Percentiles rank a stretch among this genome's conserved stretches.
These are phyloP conservation scores for Conringia planisiliqua DNA, from an alignment of 345 rosid genomes.

Conservation along the genomic window DNA sequence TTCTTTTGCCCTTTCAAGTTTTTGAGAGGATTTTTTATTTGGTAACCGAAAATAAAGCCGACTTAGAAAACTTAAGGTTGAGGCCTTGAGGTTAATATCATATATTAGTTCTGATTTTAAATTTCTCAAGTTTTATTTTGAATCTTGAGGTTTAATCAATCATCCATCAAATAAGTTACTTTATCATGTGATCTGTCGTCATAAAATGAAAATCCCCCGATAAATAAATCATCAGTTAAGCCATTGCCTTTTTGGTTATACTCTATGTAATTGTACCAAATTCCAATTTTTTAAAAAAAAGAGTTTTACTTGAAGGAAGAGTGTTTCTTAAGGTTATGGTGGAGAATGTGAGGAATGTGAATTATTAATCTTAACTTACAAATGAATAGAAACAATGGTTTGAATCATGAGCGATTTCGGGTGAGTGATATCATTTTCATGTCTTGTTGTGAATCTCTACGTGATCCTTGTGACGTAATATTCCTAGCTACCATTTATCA, in stretches of 20 bases:
- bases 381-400: conserved; percentile 22
- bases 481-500: background rate
- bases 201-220: too few species aligned
- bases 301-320: background rate
- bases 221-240: too few species aligned
- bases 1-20: conserved; percentile 31
- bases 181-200: background rate
- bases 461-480: conserved; percentile 4
- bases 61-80: background rate
- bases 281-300: background rate
- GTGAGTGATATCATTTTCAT: conserved; percentile 20
- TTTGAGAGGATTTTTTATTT: conserved; percentile 24
- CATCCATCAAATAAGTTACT: background rate
- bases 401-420: conserved; percentile 17
- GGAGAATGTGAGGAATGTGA: conserved; percentile 7
- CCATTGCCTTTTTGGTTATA: too few species aligned
- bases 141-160: background rate
- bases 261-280: too few species aligned
- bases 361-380: conserved; percentile 30
- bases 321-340: conserved; percentile 22
- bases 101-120: background rate
- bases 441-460: conserved; percentile 23
- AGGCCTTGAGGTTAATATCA: background rate
- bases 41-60: background rate
- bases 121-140: background rate